Percentiles rank a stretch among this genome's conserved stretches.
Evolutionary conservation across 192 early-diverging fungal species (phyloP).

Genomic region (Umbelopsis isabellina): DNA sequence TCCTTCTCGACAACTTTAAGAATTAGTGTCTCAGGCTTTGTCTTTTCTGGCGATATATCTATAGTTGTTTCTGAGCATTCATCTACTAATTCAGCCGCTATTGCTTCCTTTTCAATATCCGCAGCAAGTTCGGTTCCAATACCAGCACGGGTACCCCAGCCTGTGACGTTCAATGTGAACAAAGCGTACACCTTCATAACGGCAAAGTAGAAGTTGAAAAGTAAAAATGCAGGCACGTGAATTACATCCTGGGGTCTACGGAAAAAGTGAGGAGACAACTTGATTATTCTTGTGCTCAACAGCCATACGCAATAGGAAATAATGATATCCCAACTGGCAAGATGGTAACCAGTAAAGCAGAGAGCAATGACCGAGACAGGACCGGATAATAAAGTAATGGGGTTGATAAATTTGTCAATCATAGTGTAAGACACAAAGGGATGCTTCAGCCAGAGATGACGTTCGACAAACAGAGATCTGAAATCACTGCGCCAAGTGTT

Average conservation of each 20-base stretch:
- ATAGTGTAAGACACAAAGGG: conserved; percentile 65
- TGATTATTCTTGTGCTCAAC: conserved; percentile 56
- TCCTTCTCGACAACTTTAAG: neutral
- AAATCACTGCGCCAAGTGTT: conserved; percentile 66
- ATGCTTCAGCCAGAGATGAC: conserved; percentile 54
- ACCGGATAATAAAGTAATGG: conserved; percentile 57
- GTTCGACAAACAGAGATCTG: conserved; percentile 53
- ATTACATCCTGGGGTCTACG: conserved; percentile 56
- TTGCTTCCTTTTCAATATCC: conserved; percentile 29
- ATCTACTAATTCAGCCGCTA: neutral
- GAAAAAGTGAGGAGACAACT: conserved; percentile 60
- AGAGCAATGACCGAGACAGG: conserved; percentile 54
- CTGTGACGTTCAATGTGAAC: conserved; percentile 63
- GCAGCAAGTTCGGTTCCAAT: conserved; percentile 37
- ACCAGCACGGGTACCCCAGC: conserved; percentile 57
- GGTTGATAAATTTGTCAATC: conserved; percentile 67
- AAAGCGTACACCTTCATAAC: conserved; percentile 60
- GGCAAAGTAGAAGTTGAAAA: conserved; percentile 66
- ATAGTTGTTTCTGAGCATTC: conserved; percentile 5
- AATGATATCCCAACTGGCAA: conserved; percentile 57
- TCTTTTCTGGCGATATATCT: conserved; percentile 7
- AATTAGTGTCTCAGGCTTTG: neutral
- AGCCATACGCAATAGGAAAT: conserved; percentile 56
- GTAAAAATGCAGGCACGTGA: conserved; percentile 51
- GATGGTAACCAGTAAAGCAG: conserved; percentile 23